These are phyloP conservation scores for Dryas integrifolia DNA, from an alignment of 331 rosid species.

Conservation along the genomic window DNA sequence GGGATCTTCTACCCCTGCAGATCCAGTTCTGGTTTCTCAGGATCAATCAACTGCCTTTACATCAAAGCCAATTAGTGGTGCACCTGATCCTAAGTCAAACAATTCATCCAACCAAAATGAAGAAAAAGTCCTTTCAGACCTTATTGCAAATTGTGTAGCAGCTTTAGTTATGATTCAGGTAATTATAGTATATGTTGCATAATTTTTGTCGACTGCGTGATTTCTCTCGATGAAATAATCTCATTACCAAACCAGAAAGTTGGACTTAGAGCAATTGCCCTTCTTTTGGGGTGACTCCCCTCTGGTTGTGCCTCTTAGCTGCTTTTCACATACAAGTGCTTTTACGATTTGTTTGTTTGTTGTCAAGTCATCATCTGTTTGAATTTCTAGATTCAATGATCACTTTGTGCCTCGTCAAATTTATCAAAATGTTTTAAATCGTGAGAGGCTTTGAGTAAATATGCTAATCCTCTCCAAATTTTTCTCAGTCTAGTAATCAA, in stretches of 20 bases:
- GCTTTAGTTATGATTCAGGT: constrained; percentile 91
- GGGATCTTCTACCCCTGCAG: constrained; percentile 38
- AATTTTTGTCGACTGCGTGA: background rate
- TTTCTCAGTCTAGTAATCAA: too few species aligned
- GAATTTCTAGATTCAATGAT: background rate
- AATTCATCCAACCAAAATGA: constrained; percentile 50
- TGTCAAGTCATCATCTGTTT: background rate
- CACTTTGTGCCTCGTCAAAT: background rate
- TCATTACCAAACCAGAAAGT: background rate
- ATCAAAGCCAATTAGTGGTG: constrained; percentile 36
- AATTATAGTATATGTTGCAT: constrained; percentile 13
- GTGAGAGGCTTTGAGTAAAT: background rate
- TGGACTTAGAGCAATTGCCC: background rate
- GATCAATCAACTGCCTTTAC: constrained; percentile 48
- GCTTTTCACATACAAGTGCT: too few species aligned
- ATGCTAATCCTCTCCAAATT: background rate
- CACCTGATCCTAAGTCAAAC: constrained; percentile 47
- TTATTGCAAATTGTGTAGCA: constrained; percentile 78
- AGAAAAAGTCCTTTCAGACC: constrained; percentile 70
- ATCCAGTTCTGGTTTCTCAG: constrained; percentile 48
- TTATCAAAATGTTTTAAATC: background rate
- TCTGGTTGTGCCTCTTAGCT: too few species aligned
- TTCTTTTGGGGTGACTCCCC: background rate
- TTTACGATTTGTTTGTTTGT: background rate
- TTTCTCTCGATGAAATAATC: background rate